phyloP scores from a whole-genome alignment of 2,329 filamentous ascomycete species.

The Aspergillus vadensis region DNA sequence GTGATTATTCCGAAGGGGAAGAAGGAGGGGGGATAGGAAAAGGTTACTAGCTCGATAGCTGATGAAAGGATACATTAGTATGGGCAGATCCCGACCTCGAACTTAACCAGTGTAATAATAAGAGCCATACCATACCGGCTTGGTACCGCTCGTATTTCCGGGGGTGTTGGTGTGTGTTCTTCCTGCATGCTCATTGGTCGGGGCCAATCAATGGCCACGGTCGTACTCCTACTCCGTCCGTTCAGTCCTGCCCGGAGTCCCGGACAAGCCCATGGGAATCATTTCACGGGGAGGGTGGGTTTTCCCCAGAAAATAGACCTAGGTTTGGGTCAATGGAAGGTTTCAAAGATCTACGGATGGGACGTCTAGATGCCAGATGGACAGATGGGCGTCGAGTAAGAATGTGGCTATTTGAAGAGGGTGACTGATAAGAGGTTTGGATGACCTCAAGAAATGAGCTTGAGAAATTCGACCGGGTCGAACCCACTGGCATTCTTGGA shows the following conservation, averaged over 20 bases:
- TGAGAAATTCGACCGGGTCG: slow-evolving; percentile 22
- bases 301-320: slow-evolving; percentile 5
- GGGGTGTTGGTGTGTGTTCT: slow-evolving; percentile 13
- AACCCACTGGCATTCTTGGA: slow-evolving; percentile 19
- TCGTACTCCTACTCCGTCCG: neutral
- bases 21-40: neutral
- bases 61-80: neutral
- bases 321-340: neutral
- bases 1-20: neutral
- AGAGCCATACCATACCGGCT: no score
- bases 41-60: neutral
- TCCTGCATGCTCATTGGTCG: slow-evolving; percentile 21
- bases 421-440: slow-evolving; percentile 27
- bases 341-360: slow-evolving; percentile 2
- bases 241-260: neutral
- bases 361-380: neutral
- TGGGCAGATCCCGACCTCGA: slow-evolving; percentile 3
- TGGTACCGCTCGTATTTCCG: slow-evolving; percentile 13
- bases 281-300: slow-evolving; percentile 5
- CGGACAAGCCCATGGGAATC: neutral
- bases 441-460: slow-evolving; percentile 33
- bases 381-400: slow-evolving; percentile 10
- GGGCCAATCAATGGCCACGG: slow-evolving; percentile 11
- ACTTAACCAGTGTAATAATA: neutral
- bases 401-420: slow-evolving; percentile 10